These are phyloP conservation scores for Carex arenaria DNA, from an alignment of 202 grass and related monocot genomes.

Conservation along the genomic window DNA sequence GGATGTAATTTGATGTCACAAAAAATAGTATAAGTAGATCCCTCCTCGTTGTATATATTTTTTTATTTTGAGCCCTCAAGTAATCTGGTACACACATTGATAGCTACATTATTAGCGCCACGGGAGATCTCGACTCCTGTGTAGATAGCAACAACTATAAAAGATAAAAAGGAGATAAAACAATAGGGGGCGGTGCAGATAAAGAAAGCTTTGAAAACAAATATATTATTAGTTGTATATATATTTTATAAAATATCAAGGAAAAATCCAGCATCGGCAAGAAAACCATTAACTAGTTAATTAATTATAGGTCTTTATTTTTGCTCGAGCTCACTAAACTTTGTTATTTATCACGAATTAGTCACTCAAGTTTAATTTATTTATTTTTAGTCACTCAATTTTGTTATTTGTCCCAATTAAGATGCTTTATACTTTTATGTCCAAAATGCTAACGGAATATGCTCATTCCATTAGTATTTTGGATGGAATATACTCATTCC, in stretches of 20 bases:
- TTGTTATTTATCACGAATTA: no score
- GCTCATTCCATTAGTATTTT: no score
- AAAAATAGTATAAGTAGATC: no score
- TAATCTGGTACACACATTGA: background rate
- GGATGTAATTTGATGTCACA: no score
- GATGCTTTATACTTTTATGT: no score
- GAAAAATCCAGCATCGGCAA: background rate
- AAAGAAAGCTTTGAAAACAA: background rate
- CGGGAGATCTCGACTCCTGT: background rate
- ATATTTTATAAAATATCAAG: background rate
- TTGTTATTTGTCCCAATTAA: no score
- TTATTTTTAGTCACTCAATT: no score
- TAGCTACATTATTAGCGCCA: background rate
- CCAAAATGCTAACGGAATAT: no score
- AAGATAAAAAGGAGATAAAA: background rate
- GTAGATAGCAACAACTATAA: background rate
- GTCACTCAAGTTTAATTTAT: no score
- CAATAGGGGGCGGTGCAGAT: constrained; percentile 1
- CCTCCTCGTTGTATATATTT: no score
- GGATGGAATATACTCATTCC: no score
- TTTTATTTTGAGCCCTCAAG: background rate
- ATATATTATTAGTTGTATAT: background rate
- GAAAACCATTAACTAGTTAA: background rate
- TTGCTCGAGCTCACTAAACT: no score
- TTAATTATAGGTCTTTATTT: background rate